These are phyloP conservation scores for Naegleria gruberi DNA, from an alignment of 208 protist species.

Conservation along the genomic window DNA sequence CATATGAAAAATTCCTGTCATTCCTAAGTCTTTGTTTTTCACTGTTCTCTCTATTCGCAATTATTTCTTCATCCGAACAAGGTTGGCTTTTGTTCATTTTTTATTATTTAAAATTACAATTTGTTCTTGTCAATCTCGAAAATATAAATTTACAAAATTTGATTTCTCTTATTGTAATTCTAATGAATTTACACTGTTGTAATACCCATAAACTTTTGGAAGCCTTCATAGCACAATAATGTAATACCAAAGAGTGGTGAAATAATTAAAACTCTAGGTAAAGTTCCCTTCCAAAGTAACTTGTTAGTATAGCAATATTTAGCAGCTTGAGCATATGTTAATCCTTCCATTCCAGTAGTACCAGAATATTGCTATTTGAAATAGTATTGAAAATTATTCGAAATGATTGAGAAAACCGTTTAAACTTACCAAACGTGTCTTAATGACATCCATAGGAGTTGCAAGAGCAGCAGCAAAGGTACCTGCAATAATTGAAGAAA, in stretches of 20 bases:
- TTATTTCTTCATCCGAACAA: too few species aligned
- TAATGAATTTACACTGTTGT: background rate
- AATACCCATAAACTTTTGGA: background rate
- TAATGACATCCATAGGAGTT: slow-evolving; percentile 16
- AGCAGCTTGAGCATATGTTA: background rate
- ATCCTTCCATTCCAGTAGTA: background rate
- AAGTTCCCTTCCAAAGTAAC: background rate
- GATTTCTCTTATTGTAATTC: too few species aligned
- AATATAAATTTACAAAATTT: too few species aligned
- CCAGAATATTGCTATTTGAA: background rate
- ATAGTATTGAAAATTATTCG: too few species aligned
- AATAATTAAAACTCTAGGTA: slow-evolving; percentile 10
- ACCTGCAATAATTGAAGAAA: background rate
- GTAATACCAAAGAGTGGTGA: slow-evolving; percentile 12
- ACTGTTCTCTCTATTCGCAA: too few species aligned
- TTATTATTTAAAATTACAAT: too few species aligned
- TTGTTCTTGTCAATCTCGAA: too few species aligned
- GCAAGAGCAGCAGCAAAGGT: background rate
- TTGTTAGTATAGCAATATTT: background rate
- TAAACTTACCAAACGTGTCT: background rate
- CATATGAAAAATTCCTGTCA: too few species aligned
- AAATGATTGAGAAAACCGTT: too few species aligned
- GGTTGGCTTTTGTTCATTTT: too few species aligned
- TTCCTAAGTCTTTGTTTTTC: too few species aligned
- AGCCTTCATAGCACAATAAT: background rate